Conservation (phyloP, 192 early-diverging fungal genomes). For the Obelidium mucronatum region DNA sequence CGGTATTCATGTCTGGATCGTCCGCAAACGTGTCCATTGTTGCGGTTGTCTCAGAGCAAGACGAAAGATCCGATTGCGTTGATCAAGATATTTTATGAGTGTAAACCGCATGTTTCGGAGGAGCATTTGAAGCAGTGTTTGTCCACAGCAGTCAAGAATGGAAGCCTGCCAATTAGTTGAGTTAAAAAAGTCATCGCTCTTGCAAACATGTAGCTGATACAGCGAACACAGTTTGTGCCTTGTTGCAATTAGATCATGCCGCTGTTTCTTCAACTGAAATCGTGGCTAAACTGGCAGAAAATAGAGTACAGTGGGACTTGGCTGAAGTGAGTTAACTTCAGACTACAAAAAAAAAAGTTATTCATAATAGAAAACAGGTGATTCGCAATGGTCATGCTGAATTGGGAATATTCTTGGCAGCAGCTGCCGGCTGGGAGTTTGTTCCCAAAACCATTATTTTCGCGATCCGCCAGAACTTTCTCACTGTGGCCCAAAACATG, state of each 20-base stretch:
- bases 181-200: neutral
- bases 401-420: neutral
- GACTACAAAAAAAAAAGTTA: too few relatives aligned
- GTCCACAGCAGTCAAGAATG: neutral
- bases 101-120: neutral
- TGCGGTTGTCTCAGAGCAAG: neutral
- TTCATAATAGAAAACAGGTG: too few relatives aligned
- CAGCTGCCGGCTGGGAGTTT: neutral
- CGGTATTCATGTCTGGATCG: neutral
- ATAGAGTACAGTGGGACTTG: neutral
- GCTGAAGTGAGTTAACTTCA: neutral
- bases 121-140: neutral
- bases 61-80: neutral
- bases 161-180: neutral
- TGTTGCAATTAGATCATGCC: neutral
- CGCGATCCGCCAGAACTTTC: neutral
- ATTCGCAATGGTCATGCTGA: neutral
- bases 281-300: neutral
- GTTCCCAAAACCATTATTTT: neutral
- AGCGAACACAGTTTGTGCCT: neutral
- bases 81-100: neutral
- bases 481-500: neutral
- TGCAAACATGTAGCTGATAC: too few relatives aligned
- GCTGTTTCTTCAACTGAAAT: neutral
- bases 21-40: neutral